These are phyloP conservation scores for Yamadazyma siamensis DNA, from an alignment of 1,139 yeast genomes.

Conservation along the genomic window DNA sequence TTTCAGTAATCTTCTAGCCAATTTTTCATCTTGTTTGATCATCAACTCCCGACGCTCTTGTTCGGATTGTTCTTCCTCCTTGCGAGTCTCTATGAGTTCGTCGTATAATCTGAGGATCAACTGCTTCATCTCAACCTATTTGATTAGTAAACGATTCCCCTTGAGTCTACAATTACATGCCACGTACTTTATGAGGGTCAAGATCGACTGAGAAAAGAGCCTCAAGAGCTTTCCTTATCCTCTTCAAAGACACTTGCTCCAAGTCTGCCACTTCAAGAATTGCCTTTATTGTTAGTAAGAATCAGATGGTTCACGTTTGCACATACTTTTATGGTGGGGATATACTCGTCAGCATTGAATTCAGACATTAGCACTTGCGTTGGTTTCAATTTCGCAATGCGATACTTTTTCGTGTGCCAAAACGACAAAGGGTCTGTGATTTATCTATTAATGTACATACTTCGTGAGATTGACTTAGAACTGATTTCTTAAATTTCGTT, in stretches of 20 bases:
- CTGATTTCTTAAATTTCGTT: constrained; percentile 63
- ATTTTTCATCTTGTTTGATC: constrained; percentile 38
- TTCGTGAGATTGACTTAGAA: too few relatives aligned
- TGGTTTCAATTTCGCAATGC: constrained; percentile 1
- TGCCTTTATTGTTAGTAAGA: constrained; percentile 46
- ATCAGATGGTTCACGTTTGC: constrained; percentile 1
- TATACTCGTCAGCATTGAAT: constrained; percentile 28
- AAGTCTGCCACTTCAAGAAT: constrained; percentile 72
- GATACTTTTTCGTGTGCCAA: constrained; percentile 1
- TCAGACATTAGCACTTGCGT: too few relatives aligned
- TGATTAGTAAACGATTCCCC: neutral
- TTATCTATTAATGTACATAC: too few relatives aligned
- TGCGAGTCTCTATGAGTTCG: constrained; percentile 37
- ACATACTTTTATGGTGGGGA: constrained; percentile 71
- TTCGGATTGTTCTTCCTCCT: constrained; percentile 24
- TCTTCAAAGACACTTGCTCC: constrained; percentile 68
- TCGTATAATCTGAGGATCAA: constrained; percentile 61
- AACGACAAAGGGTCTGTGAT: too few relatives aligned
- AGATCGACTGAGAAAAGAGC: constrained; percentile 62
- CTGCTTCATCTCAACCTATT: constrained; percentile 54
- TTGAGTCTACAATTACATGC: neutral
- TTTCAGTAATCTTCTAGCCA: constrained; percentile 48
- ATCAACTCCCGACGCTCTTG: constrained; percentile 28
- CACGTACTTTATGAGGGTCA: constrained; percentile 44
- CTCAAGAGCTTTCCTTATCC: constrained; percentile 66